These are phyloP conservation scores for Suillus alpinus DNA, from an alignment of 768 basidiomycete genomes.

Conservation along the genomic window DNA sequence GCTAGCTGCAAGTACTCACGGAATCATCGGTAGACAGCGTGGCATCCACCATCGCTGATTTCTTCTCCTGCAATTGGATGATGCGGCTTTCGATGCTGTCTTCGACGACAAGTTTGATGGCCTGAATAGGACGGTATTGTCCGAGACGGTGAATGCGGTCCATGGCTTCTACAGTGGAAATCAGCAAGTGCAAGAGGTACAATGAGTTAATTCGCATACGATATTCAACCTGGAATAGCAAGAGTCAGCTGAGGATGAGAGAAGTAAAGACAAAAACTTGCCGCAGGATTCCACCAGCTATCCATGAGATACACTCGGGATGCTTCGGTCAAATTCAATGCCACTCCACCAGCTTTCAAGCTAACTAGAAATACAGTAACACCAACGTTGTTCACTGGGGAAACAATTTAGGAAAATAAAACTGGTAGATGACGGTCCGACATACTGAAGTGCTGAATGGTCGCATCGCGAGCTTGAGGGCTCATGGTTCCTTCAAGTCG, in stretches of 20 bases:
- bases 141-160: conserved; percentile 95
- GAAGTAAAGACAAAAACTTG: conserved; percentile 28
- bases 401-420: background rate
- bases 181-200: background rate
- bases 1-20: conserved; percentile 36
- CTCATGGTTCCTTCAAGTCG: conserved; percentile 96
- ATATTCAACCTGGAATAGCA: conserved; percentile 57
- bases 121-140: conserved; percentile 90
- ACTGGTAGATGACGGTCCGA: conserved; percentile 2
- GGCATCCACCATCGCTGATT: conserved; percentile 91
- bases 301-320: conserved; percentile 97
- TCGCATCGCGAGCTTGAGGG: conserved; percentile 92
- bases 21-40: conserved; percentile 81
- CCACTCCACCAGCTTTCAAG: conserved; percentile 94
- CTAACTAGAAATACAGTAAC: conserved; percentile 98
- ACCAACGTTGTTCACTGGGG: conserved; percentile 81
- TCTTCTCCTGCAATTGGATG: conserved; percentile 93
- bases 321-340: conserved; percentile 86
- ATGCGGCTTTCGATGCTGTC: conserved; percentile 97
- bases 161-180: conserved; percentile 73
- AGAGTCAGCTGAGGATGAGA: background rate
- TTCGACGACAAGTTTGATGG: conserved; percentile 91
- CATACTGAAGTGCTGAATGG: conserved; percentile 91
- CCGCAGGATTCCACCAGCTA: conserved; percentile 99
- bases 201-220: conserved; percentile 47